These are phyloP conservation scores for Russula abietina DNA, from an alignment of 768 basidiomycete genomes.

Conservation along the genomic window DNA sequence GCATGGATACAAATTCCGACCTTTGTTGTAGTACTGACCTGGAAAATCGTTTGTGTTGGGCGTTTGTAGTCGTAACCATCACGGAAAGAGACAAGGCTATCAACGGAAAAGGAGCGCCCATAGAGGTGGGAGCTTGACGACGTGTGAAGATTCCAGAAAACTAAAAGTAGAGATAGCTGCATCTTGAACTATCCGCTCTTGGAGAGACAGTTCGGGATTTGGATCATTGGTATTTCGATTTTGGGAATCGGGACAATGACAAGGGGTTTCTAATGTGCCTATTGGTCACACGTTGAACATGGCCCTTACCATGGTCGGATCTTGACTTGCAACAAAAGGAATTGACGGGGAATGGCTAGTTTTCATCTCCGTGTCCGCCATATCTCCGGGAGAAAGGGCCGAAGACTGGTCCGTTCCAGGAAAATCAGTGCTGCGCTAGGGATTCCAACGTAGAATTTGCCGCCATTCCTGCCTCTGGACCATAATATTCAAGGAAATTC, in stretches of 20 bases:
- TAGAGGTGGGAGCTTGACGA: not conserved
- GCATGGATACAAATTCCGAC: not conserved
- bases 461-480: not conserved
- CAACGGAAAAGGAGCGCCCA: not conserved
- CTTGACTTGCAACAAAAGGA: not conserved
- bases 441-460: not conserved
- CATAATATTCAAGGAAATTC: not conserved
- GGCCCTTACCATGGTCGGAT: not conserved
- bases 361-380: slow-evolving; percentile 19
- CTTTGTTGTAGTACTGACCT: not conserved
- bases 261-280: not conserved
- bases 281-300: not conserved
- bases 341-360: not conserved
- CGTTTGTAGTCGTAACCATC: not conserved
- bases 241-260: not conserved
- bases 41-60: not conserved
- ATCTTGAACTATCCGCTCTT: not conserved
- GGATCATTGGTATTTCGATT: not conserved
- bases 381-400: not conserved
- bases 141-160: not conserved
- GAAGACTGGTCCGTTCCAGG: not conserved
- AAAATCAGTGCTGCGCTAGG: not conserved
- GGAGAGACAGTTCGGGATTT: not conserved
- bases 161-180: not conserved
- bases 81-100: not conserved